These are phyloP conservation scores for Geranium brycei DNA, from an alignment of 345 rosid genomes.

Conservation along the genomic window DNA sequence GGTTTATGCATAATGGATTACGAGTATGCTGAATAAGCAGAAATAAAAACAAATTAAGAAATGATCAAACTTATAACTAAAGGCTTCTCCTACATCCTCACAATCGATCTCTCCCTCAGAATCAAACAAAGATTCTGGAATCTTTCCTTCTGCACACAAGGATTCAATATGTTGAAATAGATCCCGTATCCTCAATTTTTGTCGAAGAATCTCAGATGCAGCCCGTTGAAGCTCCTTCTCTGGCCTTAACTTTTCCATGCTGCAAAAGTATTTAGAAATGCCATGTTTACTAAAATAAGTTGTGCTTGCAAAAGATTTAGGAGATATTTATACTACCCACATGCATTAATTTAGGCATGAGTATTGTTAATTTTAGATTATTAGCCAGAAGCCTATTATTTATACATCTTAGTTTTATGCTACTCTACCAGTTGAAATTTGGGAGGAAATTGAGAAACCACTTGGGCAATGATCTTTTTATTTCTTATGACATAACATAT, in stretches of 20 bases:
- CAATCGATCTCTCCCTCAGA: constrained; percentile 81
- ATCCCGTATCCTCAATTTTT: constrained; percentile 75
- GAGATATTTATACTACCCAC: background rate
- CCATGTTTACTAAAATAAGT: background rate
- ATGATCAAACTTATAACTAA: constrained; percentile 6
- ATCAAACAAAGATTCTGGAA: constrained; percentile 75
- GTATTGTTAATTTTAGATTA: constrained; percentile 1
- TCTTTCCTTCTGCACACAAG: constrained; percentile 66
- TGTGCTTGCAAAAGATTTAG: background rate
- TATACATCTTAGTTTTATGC: too few relatives aligned
- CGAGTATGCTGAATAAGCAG: background rate
- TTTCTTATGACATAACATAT: too few relatives aligned
- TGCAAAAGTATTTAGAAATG: constrained; percentile 23
- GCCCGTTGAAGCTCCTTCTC: constrained; percentile 97
- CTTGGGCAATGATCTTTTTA: too few relatives aligned
- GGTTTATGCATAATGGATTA: constrained; percentile 7
- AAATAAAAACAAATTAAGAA: background rate
- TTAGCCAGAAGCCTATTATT: too few relatives aligned
- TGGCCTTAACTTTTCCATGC: constrained; percentile 84
- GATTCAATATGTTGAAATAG: constrained; percentile 64
- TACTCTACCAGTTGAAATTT: too few relatives aligned
- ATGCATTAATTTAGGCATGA: constrained; percentile 12
- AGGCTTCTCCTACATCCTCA: constrained; percentile 70
- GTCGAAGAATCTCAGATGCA: constrained; percentile 52
- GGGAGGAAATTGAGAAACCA: too few relatives aligned